Evolutionary conservation across 1,284 basidiomycete genomes (phyloP), one percentile per base, ranked within the genome.

Genomic region (Heterobasidion annosum): DNA sequence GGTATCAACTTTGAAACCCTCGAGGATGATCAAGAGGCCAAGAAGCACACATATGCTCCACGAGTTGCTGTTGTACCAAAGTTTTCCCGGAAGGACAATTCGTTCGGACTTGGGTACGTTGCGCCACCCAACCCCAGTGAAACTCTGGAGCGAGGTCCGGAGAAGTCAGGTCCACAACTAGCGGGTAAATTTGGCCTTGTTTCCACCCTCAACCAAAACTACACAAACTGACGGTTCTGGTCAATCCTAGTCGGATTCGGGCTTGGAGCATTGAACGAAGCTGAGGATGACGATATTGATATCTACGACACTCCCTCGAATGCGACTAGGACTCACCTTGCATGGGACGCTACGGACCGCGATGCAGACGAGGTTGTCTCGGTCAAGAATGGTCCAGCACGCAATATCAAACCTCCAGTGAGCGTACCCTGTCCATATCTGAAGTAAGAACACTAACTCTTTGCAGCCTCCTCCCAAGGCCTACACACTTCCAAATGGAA

Each of bases 221-320:
- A 35, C 53, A 55, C 56, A 43, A 52, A 18, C 40, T 37, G n/a
- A n/a, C 33, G 48, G 25, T 37, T 47, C 19, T 37, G 8, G 19
- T 50, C 37, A 12, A 51, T 48, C 45, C 35, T 59, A 89, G 88
- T 83, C 63, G 89, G 89, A 0, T 93, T 93, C 63, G 91, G 91
- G 32, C 72, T 93, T 4, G 90, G 90, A n/a, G 90, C 86, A 1
- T 68, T 91, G 45, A 93, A 93, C 63, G 88, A 91, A 54, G 88
- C 87, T 0, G 92, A 93, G 48, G 91, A 95, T 53, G 93, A 95
- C 63, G 92, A 96, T 62, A 61, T 93, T 32, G 92, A 94, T 62
- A 77, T 94, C 0, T 96, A 96, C 63, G 87, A 90, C 61, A 51
- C 60, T 47, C 54, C 68, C 45, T 44, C 61, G 42, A 58, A 67